Percentiles rank a stretch among this genome's conserved stretches.
Evolutionary conservation across 2,329 filamentous ascomycete species (phyloP).

Genomic region (Diaporthe sp.): DNA sequence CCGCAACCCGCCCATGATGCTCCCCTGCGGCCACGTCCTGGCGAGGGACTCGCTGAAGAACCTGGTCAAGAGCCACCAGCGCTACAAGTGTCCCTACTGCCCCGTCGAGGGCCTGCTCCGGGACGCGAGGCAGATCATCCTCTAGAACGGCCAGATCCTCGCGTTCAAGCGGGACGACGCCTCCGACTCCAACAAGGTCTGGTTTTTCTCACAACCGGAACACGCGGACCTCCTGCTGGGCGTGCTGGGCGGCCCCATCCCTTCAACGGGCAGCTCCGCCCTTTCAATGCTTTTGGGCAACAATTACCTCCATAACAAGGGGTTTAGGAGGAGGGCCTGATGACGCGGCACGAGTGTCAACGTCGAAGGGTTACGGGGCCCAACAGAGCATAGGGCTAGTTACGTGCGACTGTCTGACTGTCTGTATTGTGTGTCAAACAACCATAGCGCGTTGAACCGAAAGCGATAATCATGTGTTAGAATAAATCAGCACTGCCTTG

Average conservation of each 20-base stretch:
- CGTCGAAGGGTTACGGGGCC: background rate
- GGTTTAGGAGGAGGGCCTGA: background rate
- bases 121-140: constrained; percentile 80
- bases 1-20: constrained; percentile 94
- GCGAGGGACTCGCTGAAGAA: constrained; percentile 85
- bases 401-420: background rate
- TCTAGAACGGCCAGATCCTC: constrained; percentile 57
- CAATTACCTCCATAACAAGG: background rate
- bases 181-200: background rate
- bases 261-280: background rate
- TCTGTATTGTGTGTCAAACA: background rate
- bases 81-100: constrained; percentile 98
- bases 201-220: background rate
- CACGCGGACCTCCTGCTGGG: background rate
- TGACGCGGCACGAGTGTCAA: background rate
- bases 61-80: constrained; percentile 77
- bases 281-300: background rate
- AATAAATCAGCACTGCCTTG: constrained; percentile 1
- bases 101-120: constrained; percentile 83
- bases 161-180: background rate
- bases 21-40: constrained; percentile 95
- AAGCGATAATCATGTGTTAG: constrained; percentile 3
- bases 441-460: constrained; percentile 16
- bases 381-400: background rate
- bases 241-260: background rate